Evolutionary conservation across 352 stramenopile genomes (phyloP), one percentile per base, ranked within the genome.

Genomic region (Globisporangium mamillatum): DNA sequence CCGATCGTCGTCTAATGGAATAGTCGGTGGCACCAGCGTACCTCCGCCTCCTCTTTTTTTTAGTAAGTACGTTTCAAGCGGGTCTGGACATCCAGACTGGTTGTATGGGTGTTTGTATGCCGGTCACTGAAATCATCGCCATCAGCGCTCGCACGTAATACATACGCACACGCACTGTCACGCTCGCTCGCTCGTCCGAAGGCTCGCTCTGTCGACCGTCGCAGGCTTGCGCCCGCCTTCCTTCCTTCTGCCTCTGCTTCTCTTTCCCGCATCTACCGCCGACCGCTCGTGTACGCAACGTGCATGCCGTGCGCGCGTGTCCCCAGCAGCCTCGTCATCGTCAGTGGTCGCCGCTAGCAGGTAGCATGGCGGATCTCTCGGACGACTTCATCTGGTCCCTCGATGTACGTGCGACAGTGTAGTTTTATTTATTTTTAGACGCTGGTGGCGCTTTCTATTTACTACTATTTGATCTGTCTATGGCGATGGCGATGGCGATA

Each of bases 301-400:
- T 46, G 66, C 66, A 71, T 71, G 66, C 66, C 16, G 58, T 32
- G 25, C 32, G 44, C 12, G 44, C 25, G 36, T 46, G 36, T 46
- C 38, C 38, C 38, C 38, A 16, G 38, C 62, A 29, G 14, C 25
- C 36, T 41, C 36, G 10, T 41, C 36, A 41, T 41, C 9, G 36
- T 41, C 36, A 41, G 36, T 41, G 32, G 8, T 24, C 50, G n/a
- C 32, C 29, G 22, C 41, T 36, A 46, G n/a, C 60, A 25, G 32
- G 44, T 54, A 86, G 86, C 74, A 75, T 70, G 64, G 77, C 72
- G 60, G 79, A 91, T 62, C 78, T 93, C 66, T 85, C 80, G 27
- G 84, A 93, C 67, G 84, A 90, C 63, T 74, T 88, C 59, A 74
- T 91, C 62, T 86, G 81, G 71, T 87, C 84, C 46, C 72, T 91